These are phyloP conservation scores for Dictyostelium capitatum DNA, from an alignment of 78 protist genomes.

Conservation along the genomic window DNA sequence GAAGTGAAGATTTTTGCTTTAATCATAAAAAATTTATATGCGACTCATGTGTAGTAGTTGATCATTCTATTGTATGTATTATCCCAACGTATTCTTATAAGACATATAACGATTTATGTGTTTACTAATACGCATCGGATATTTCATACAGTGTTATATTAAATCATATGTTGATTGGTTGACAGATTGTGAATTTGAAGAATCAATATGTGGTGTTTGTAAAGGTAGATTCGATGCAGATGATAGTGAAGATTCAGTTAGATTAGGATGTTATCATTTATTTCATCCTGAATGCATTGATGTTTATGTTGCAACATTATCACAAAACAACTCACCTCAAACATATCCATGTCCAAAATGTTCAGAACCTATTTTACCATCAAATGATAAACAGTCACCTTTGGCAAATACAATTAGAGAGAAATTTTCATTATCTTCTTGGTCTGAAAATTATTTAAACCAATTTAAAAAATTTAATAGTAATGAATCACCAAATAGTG, in stretches of 20 bases:
- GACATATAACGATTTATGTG: too few relatives aligned
- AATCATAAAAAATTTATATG: constrained; percentile 64
- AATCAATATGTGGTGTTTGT: constrained; percentile 58
- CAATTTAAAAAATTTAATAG: neutral
- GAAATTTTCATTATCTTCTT: constrained; percentile 21
- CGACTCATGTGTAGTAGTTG: constrained; percentile 47
- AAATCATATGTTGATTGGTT: constrained; percentile 75
- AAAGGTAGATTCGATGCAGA: constrained; percentile 36
- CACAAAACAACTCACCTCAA: constrained; percentile 18
- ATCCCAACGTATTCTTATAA: too few relatives aligned
- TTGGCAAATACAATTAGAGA: constrained; percentile 36
- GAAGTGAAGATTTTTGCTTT: constrained; percentile 68
- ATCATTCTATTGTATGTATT: constrained; percentile 66
- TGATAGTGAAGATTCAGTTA: constrained; percentile 24
- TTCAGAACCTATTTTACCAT: constrained; percentile 50
- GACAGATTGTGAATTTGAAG: constrained; percentile 73
- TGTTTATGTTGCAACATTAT: constrained; percentile 68
- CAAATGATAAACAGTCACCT: constrained; percentile 20
- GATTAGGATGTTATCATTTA: constrained; percentile 67
- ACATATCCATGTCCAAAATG: constrained; percentile 69
- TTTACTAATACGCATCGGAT: neutral
- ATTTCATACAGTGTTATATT: constrained; percentile 48
- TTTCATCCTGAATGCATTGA: constrained; percentile 82
- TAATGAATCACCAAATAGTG: neutral
- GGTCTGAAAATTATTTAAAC: constrained; percentile 27